A percentile compares a stretch with the other conserved stretches of the same genome.
Evolutionary conservation across 805 yeast species (phyloP).

Genomic region (Kazachstania bromeliacearum): DNA sequence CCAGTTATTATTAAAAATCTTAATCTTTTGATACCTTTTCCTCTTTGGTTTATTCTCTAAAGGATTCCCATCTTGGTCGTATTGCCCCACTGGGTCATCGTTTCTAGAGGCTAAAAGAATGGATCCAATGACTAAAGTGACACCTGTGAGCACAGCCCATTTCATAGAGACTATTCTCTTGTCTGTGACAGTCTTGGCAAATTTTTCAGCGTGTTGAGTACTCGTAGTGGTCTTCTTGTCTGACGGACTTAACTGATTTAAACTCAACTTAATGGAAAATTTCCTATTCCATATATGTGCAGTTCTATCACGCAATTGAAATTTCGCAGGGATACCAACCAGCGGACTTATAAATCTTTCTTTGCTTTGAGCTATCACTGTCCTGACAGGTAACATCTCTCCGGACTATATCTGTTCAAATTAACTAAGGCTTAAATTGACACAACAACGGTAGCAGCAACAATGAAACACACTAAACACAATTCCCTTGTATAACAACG

Average conservation of each 20-base stretch:
- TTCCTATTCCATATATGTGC: constrained; percentile 17
- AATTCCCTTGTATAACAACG: too few species aligned
- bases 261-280: constrained; percentile 7
- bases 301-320: constrained; percentile 22
- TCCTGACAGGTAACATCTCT: constrained; percentile 11
- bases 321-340: constrained; percentile 11
- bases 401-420: too few species aligned
- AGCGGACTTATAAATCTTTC: constrained; percentile 12
- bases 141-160: constrained; percentile 25
- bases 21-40: constrained; percentile 24
- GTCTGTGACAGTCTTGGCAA: background rate
- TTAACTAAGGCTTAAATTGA: too few species aligned
- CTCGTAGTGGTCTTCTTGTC: constrained; percentile 2
- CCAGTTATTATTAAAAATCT: constrained; percentile 51
- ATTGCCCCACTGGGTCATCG: constrained; percentile 23
- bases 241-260: background rate
- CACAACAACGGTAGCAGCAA: too few species aligned
- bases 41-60: constrained; percentile 5
- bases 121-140: constrained; percentile 22
- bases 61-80: constrained; percentile 21
- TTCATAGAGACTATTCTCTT: constrained; percentile 10
- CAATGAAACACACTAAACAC: too few species aligned
- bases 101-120: constrained; percentile 15
- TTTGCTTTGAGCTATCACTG: constrained; percentile 15
- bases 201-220: background rate